A percentile compares a stretch with the other conserved stretches of the same genome.
Conservation (phyloP, 2,329 filamentous ascomycete species). For the Ophiocordyceps camponoti-floridani region DNA sequence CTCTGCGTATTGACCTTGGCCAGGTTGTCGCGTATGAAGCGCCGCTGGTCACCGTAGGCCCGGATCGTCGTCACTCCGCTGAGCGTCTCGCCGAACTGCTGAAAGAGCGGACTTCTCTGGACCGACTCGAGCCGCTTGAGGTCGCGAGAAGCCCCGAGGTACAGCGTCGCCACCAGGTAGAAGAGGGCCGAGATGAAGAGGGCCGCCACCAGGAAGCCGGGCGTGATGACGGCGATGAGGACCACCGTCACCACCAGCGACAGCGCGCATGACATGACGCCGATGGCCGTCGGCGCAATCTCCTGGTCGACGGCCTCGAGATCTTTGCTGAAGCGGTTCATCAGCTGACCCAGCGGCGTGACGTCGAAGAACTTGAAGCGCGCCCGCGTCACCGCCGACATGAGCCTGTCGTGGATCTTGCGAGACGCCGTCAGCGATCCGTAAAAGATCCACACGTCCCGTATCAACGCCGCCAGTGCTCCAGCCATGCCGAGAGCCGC, state of each 20-base stretch:
- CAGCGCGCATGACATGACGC: slow-evolving; percentile 45
- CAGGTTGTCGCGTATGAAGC: slow-evolving; percentile 87
- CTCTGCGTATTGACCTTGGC: slow-evolving; percentile 76
- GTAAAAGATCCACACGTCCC: slow-evolving; percentile 81
- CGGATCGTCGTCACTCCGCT: slow-evolving; percentile 92
- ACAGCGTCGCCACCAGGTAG: slow-evolving; percentile 68
- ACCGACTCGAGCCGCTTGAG: slow-evolving; percentile 90
- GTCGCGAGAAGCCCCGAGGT: slow-evolving; percentile 83
- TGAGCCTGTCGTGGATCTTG: slow-evolving; percentile 62
- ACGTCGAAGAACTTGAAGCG: slow-evolving; percentile 97
- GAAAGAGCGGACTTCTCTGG: slow-evolving; percentile 85
- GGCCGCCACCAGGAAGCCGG: slow-evolving; percentile 74
- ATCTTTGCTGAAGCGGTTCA: slow-evolving; percentile 98
- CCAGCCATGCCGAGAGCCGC: slow-evolving; percentile 62
- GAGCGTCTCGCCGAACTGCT: slow-evolving; percentile 93
- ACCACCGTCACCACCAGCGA: slow-evolving; percentile 68
- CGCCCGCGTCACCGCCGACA: slow-evolving; percentile 65
- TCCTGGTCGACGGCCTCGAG: slow-evolving; percentile 91
- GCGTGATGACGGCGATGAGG: slow-evolving; percentile 76
- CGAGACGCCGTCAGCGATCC: slow-evolving; percentile 80
- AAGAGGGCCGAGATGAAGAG: slow-evolving; percentile 74
- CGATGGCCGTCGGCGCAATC: slow-evolving; percentile 78
- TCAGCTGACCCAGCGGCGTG: slow-evolving; percentile 85
- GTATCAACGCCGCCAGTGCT: slow-evolving; percentile 61
- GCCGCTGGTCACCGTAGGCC: slow-evolving; percentile 83